These are phyloP conservation scores for Penicillium cataractarum DNA, from an alignment of 495 filamentous ascomycete genomes.

Conservation along the genomic window DNA sequence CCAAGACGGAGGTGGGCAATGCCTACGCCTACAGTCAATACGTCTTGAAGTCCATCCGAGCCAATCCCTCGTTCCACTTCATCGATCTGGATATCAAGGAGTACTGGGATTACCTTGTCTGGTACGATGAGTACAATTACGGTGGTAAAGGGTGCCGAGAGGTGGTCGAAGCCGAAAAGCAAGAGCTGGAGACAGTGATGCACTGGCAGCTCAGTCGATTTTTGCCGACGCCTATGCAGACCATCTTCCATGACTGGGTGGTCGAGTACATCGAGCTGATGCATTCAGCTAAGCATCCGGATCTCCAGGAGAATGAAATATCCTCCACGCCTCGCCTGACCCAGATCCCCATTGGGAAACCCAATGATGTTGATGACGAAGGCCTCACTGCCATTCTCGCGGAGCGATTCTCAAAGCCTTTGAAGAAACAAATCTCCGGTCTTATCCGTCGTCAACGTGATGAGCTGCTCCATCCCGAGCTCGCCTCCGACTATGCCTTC, in stretches of 20 bases:
- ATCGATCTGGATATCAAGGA: slow-evolving; percentile 97
- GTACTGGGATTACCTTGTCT: slow-evolving; percentile 99
- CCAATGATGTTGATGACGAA: slow-evolving; percentile 57
- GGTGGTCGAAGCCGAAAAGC: slow-evolving; percentile 80
- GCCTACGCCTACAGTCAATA: slow-evolving; percentile 97
- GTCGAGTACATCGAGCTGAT: slow-evolving; percentile 95
- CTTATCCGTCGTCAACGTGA: slow-evolving; percentile 82
- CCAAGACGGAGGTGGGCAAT: slow-evolving; percentile 95
- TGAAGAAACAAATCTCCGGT: slow-evolving; percentile 82
- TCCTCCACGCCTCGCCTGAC: slow-evolving; percentile 73
- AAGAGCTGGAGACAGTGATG: slow-evolving; percentile 92
- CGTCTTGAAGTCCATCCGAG: slow-evolving; percentile 93
- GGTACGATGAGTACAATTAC: slow-evolving; percentile 99
- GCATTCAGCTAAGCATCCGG: slow-evolving; percentile 78
- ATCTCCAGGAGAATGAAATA: slow-evolving; percentile 43
- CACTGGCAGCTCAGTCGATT: slow-evolving; percentile 96
- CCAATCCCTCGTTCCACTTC: slow-evolving; percentile 94
- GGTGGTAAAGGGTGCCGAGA: slow-evolving; percentile 89
- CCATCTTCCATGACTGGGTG: slow-evolving; percentile 87
- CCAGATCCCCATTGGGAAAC: slow-evolving; percentile 62
- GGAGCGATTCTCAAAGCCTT: slow-evolving; percentile 78
- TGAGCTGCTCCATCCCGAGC: slow-evolving; percentile 86
- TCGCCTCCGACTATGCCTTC: slow-evolving; percentile 86
- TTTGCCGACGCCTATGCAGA: slow-evolving; percentile 77
- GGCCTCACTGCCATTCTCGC: slow-evolving; percentile 64